Base-by-base conservation (phyloP, 805 yeast species). In the Peterozyma xylosa region DNA sequence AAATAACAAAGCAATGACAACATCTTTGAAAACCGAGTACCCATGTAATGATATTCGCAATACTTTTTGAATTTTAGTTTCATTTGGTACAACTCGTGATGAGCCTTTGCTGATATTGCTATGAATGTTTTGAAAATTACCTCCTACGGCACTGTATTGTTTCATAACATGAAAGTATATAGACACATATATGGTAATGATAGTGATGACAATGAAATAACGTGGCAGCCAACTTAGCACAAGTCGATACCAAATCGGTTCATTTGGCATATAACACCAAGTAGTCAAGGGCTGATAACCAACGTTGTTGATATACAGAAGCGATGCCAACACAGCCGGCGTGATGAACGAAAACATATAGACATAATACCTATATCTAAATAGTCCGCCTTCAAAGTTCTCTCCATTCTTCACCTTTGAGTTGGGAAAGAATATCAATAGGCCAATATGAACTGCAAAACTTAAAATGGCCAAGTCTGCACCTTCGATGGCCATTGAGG, bases 171-270 rank as follows among this genome's bases (percentile, higher is more conserved):
- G 86, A 48, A 76, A 62, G 60, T 89, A 89, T 42, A 89, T 81
- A 34, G 82, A 68, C 41, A 76, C 65, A 59, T 89, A 89, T 38
- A 87, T 76, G 3, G 70, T 58, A 33, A 86, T 54, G 50, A 90
- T 85, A 21, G 73, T 55, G 9, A 84, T 56, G 46, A 85, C 73
- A 43, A 89, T 74, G 45, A 76, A 61, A 57, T 79, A 88, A 41
- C 96, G 70, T 11, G 95, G 89, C 2, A 79, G 80, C 96, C 96
- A 90, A 50, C 88, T 76, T 41, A 89, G 63, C 1, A 69, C 88
- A 35, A 83, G 56, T 45, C 87, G 67, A 57, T 79, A 82, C 93
- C 93, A 88, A 7, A 71, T 56, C 0, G 95, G 95, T 2, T 63
- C 49, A 37, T 77, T 76, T 0, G 96, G 89, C 45, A 89, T 64